Conservation (phyloP, 1,284 basidiomycete genomes). For the Retiboletus flavoniger region DNA sequence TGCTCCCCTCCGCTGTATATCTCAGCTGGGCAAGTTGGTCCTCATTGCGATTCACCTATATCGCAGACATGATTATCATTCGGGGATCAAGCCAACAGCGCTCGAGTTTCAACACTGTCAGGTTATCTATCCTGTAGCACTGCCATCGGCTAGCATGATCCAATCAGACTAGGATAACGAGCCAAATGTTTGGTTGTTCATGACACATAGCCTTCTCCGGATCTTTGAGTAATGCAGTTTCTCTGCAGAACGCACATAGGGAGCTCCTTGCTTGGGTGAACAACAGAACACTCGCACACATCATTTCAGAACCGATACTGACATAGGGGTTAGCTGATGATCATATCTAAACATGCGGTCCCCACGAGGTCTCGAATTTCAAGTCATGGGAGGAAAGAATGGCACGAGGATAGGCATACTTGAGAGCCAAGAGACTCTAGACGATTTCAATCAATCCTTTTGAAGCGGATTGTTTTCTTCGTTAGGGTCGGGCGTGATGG, state of each 20-base stretch:
- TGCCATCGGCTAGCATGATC: conserved; percentile 19
- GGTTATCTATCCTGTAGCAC: conserved; percentile 2
- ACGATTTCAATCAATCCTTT: conserved; percentile 19
- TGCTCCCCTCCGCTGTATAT: neutral
- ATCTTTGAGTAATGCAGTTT: neutral
- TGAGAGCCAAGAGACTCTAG: neutral
- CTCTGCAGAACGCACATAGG: neutral
- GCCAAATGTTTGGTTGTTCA: neutral
- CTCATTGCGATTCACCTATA: conserved; percentile 10
- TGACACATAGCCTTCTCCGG: conserved; percentile 1
- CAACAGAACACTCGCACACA: conserved; percentile 2
- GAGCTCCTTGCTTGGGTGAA: conserved; percentile 10
- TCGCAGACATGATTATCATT: conserved; percentile 14
- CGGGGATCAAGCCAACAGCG: conserved; percentile 13
- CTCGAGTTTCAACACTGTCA: conserved; percentile 7
- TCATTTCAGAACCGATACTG: conserved; percentile 8
- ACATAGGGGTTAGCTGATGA: conserved; percentile 21
- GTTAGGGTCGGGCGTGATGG: neutral
- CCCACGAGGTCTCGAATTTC: conserved; percentile 30
- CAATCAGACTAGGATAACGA: conserved; percentile 12
- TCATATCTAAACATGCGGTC: conserved; percentile 28
- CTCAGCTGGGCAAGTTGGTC: neutral
- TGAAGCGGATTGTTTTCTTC: conserved; percentile 2
- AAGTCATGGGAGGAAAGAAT: conserved; percentile 10
- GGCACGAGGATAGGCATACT: conserved; percentile 10